These are phyloP conservation scores for Cyclotella kingstonii DNA, from an alignment of 108 stramenopile genomes.

Conservation along the genomic window DNA sequence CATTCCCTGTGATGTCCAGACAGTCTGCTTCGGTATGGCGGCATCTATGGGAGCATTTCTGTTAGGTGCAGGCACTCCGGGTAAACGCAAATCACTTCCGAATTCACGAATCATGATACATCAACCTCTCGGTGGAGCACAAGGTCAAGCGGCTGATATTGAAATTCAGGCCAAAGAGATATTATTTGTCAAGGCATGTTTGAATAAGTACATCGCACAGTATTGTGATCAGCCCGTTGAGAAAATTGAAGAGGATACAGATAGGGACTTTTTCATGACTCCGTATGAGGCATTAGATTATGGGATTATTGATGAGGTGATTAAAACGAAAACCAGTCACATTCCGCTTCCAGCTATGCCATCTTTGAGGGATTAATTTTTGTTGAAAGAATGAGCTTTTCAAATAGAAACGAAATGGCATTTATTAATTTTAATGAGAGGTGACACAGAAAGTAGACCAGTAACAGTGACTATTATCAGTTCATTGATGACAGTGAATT, in stretches of 20 bases:
- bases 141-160: constrained; percentile 95
- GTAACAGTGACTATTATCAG: too few relatives aligned
- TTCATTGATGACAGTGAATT: too few relatives aligned
- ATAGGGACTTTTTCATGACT: constrained; percentile 97
- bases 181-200: constrained; percentile 82
- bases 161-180: constrained; percentile 98
- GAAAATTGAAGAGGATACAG: constrained; percentile 94
- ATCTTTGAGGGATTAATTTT: constrained; percentile 39
- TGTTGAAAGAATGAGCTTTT: constrained; percentile 90
- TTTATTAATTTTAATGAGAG: too few relatives aligned
- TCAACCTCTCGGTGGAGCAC: constrained; percentile 96
- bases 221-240: constrained; percentile 91
- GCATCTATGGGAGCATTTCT: constrained; percentile 97
- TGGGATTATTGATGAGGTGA: constrained; percentile 96
- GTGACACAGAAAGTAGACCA: too few relatives aligned
- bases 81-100: constrained; percentile 87
- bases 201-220: constrained; percentile 92
- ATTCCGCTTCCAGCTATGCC: constrained; percentile 71
- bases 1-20: constrained; percentile 93
- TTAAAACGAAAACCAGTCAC: constrained; percentile 91
- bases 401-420: constrained; percentile 83
- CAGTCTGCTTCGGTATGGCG: constrained; percentile 98
- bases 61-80: constrained; percentile 89
- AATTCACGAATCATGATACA: constrained; percentile 98
- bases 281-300: constrained; percentile 93